Percentiles rank a stretch among this genome's conserved stretches.
Evolutionary conservation across 2,329 filamentous ascomycete genomes (phyloP).

Genomic region (Ilyonectria robusta): DNA sequence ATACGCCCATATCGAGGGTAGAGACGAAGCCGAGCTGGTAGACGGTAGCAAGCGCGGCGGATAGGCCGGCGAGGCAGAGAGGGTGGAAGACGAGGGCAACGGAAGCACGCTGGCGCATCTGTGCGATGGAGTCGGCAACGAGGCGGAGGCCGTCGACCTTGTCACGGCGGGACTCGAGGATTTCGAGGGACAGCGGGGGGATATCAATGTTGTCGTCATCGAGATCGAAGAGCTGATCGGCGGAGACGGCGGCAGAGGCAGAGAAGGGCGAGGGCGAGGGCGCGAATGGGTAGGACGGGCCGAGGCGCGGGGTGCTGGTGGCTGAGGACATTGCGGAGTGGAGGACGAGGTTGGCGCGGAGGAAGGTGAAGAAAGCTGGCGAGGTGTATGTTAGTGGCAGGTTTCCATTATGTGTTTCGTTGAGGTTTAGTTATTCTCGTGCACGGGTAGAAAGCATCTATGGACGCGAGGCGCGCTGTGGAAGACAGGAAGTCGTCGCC

Average conservation of each 20-base stretch:
- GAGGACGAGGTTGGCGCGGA: conserved; percentile 84
- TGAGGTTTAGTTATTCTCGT: background rate
- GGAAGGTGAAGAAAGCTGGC: conserved; percentile 85
- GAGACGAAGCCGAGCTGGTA: conserved; percentile 64
- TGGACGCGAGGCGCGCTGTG: background rate
- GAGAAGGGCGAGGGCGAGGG: conserved; percentile 70
- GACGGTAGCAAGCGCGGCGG: conserved; percentile 58
- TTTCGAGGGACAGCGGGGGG: conserved; percentile 75
- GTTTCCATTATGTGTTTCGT: conserved; percentile 5
- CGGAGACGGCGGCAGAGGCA: conserved; percentile 58
- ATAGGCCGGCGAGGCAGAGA: conserved; percentile 64
- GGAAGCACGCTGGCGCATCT: conserved; percentile 81
- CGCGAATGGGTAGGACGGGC: conserved; percentile 59
- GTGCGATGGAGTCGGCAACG: conserved; percentile 84
- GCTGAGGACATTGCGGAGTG: conserved; percentile 74
- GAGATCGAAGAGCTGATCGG: conserved; percentile 70
- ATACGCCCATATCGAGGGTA: conserved; percentile 65
- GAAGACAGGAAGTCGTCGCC: background rate
- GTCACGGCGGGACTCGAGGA: conserved; percentile 69
- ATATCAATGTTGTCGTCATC: conserved; percentile 62
- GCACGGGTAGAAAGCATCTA: background rate
- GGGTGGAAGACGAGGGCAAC: conserved; percentile 75
- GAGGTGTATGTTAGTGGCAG: conserved; percentile 33
- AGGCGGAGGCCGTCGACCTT: conserved; percentile 78
- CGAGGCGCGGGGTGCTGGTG: conserved; percentile 74